Evolutionary conservation across 345 rosid genomes (phyloP).

Genomic region (Pistacia integerrima): DNA sequence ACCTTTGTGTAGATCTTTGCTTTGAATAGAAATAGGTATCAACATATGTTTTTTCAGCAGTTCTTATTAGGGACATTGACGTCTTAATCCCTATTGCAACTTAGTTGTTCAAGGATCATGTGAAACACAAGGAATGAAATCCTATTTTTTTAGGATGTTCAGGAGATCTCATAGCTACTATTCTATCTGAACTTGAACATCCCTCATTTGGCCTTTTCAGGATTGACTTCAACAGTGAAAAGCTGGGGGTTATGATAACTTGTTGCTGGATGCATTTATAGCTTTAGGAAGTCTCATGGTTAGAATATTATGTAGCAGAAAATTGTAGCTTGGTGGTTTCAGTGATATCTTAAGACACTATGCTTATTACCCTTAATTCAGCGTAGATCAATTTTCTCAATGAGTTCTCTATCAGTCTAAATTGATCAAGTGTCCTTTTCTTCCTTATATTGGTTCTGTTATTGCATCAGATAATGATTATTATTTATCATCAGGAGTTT

Average conservation of each 20-base stretch:
- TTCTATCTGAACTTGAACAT: neutral
- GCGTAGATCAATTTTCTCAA: neutral
- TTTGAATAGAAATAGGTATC: neutral
- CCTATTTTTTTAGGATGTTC: neutral
- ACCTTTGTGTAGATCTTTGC: neutral
- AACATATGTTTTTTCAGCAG: neutral
- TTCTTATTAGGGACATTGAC: neutral
- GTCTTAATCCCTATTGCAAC: neutral
- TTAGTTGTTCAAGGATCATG: neutral
- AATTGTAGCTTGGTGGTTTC: neutral
- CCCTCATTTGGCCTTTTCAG: neutral
- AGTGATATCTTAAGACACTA: neutral
- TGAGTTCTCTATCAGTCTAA: neutral
- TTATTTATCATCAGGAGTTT: slow-evolving; percentile 33
- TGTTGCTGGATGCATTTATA: neutral
- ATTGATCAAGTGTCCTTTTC: neutral
- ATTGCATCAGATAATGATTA: neutral
- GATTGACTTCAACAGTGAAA: neutral
- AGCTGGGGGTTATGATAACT: neutral
- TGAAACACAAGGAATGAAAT: too few species aligned
- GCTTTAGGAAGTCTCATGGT: neutral
- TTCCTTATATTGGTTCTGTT: neutral
- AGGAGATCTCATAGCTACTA: neutral
- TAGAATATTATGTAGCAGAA: neutral
- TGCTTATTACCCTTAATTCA: neutral